phyloP scores from a whole-genome alignment of 2,329 filamentous ascomycete genomes.

The Aspergillus latus region DNA sequence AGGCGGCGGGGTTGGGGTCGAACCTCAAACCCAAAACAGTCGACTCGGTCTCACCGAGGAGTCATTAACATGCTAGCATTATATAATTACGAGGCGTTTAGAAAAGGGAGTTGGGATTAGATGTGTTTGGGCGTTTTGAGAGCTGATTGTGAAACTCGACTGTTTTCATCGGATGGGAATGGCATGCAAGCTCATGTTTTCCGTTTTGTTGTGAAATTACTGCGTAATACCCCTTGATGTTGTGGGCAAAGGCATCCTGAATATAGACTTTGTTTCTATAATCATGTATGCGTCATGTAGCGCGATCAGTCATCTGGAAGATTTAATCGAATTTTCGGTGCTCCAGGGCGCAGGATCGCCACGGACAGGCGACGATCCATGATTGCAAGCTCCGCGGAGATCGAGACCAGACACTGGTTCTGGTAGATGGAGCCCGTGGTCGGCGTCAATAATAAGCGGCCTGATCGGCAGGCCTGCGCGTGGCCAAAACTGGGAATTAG shows the following conservation, averaged over 20 bases:
- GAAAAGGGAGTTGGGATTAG: slow-evolving; percentile 32
- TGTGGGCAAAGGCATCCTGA: slow-evolving; percentile 23
- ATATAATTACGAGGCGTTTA: slow-evolving; percentile 30
- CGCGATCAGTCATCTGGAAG: neutral
- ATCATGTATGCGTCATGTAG: neutral
- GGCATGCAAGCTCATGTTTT: slow-evolving; percentile 21
- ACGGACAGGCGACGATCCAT: neutral
- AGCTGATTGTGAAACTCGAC: slow-evolving; percentile 11
- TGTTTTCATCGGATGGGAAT: slow-evolving; percentile 12
- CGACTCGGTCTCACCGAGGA: slow-evolving; percentile 38
- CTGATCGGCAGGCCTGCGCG: neutral
- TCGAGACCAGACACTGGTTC: neutral
- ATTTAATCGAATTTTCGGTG: neutral
- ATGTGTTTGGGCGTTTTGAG: slow-evolving; percentile 33
- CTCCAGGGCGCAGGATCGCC: neutral
- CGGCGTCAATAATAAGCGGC: too few species aligned
- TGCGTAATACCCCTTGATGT: slow-evolving; percentile 27
- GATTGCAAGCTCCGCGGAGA: neutral
- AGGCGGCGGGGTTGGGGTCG: slow-evolving; percentile 43
- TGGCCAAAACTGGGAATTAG: neutral
- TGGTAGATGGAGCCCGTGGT: neutral
- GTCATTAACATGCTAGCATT: slow-evolving; percentile 29
- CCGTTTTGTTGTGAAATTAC: slow-evolving; percentile 18
- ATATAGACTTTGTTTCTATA: slow-evolving; percentile 24
- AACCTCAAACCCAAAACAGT: slow-evolving; percentile 46